Evolutionary conservation across 2,329 filamentous ascomycete species (phyloP), one percentile per base, ranked within the genome.

Genomic region (Tolypocladium endophyticum): DNA sequence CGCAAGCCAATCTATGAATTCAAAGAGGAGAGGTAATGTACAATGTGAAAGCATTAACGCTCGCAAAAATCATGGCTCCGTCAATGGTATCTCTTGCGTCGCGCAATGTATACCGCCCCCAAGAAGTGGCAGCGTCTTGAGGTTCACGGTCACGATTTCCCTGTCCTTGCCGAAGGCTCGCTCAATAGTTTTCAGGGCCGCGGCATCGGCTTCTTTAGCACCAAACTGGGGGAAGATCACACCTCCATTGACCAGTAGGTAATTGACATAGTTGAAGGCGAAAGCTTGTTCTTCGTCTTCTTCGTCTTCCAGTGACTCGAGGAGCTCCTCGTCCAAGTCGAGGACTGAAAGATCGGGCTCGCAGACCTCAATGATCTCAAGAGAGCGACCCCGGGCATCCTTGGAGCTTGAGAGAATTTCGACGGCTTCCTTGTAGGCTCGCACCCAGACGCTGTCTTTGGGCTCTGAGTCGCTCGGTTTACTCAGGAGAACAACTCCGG

Each of bases 81-180:
- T 8, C 12, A 14, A 55, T 16, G 66, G 67, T 23, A 70, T 58
- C 28, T 70, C 65, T 53, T 70, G 69, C 1, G 68, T 69, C 12
- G 66, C 61, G 55, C 67, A 71, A 52, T 70, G 69, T 60, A 70
- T 65, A 1, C 68, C 69, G 14, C 67, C 69, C 0, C 68, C 68
- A 3, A 64, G 45, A 16, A 59, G 52, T 1, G 66, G 66, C 58
- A 68, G 35, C 33, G 62, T 57, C 2, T 64, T 56, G 35, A 66
- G 60, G 5, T 57, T 36, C 23, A 68, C 65, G 3, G 39, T 65
- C 3, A 62, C 58, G 50, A 70, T 53, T 18, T 62, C 53, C 14
- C 68, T 60, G 7, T 58, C 60, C 2, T 35, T n/a, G 35, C 57
- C 60, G 54, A 61, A 59, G 8, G 39, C 36, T 23, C 14, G 23